Evolutionary conservation across 1,139 yeast genomes (phyloP).

Genomic region (Zygoascus meyerae): DNA sequence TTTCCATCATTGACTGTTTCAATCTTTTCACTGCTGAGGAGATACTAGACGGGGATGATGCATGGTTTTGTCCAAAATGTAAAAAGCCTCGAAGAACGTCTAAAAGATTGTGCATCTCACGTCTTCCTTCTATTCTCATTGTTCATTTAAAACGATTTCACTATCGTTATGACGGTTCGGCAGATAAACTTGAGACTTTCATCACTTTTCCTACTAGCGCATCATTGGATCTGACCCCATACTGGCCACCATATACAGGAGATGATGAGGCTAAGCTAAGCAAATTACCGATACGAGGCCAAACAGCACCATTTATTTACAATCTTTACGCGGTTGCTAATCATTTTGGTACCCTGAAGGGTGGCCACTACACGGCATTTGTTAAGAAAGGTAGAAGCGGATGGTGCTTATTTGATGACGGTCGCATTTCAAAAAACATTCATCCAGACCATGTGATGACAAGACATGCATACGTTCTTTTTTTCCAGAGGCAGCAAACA

Average conservation of each 20-base stretch:
- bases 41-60: conserved; percentile 69
- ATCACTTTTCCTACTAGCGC: conserved; percentile 53
- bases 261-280: conserved; percentile 37
- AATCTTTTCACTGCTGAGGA: conserved; percentile 64
- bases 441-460: conserved; percentile 43
- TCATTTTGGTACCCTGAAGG: conserved; percentile 73
- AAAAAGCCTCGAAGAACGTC: conserved; percentile 60
- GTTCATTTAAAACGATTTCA: conserved; percentile 79
- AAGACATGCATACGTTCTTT: conserved; percentile 70
- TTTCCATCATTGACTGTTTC: conserved; percentile 58
- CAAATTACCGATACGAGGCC: conserved; percentile 65
- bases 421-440: conserved; percentile 45
- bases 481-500: conserved; percentile 35
- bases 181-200: conserved; percentile 54
- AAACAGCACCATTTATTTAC: conserved; percentile 73
- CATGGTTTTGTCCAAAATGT: conserved; percentile 88
- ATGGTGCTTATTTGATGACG: conserved; percentile 80
- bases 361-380: conserved; percentile 90
- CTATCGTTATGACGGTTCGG: conserved; percentile 27
- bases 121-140: conserved; percentile 67
- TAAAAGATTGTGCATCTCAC: conserved; percentile 61
- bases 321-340: conserved; percentile 81
- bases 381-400: conserved; percentile 58
- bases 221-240: conserved; percentile 62
- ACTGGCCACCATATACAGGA: conserved; percentile 55